Evolutionary conservation across 2,329 filamentous ascomycete genomes (phyloP), one percentile per base, ranked within the genome.

Genomic region (Phyllachora maydis): DNA sequence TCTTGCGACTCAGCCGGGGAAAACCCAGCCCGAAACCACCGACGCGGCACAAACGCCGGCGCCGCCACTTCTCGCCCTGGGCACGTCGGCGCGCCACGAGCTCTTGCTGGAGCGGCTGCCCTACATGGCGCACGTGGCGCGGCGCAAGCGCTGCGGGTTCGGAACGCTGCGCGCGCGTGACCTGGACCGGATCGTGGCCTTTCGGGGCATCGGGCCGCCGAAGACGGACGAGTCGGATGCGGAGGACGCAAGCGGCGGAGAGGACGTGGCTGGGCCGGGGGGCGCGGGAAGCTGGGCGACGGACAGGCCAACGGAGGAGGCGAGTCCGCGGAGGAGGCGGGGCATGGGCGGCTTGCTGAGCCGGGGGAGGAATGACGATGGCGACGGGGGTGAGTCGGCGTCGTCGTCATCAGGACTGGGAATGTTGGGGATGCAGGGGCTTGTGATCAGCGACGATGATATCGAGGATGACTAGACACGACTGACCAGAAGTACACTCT

Each of bases 101-200:
- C 60, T 88, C 52, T 47, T 93, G 0, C 62, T 93, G 13, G 79
- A 95, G 33, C 69, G 81, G 6, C 58, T 98, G 1, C 88, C 88
- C 0, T 95, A 91, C 44, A 68, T 88, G 56, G 59, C 71, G 2
- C 59, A 65, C 23, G 77, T 93, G 38, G 45, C 50, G 3, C 51
- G 57, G 10, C 40, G 47, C 16, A 39, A 47, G 32, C 50, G 47
- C 33, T 42, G 46, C 34, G 30, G 37, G 10, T 43, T 36, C 16
- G 35, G 36, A 12, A 37, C 35, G 10, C 37, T 51, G 28, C 46
- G 50, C 51, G 29, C 45, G 50, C n/a, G 46, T 61, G 65, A 73
- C 11, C 54, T 83, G 6, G 67, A 74, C 26, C 71, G 62, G 36
- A 61, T 90, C 6, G 71, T 71, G 0, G 59, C 59, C 3, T 76